Conservation (phyloP, 1,139 yeast genomes). For the Meyerozyma sp. region DNA sequence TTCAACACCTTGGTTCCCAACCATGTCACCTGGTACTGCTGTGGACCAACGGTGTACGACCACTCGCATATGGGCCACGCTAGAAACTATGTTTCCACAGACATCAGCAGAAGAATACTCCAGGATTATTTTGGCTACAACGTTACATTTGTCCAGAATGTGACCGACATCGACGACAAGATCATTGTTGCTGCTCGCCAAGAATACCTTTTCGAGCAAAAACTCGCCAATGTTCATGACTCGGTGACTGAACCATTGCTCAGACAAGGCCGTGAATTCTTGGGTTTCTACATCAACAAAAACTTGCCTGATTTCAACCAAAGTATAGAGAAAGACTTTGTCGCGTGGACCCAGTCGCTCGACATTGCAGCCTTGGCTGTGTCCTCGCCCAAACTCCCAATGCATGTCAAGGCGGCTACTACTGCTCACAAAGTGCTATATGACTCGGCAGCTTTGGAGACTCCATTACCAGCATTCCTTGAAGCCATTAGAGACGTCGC, state of each 20-base stretch:
- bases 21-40: constrained; percentile 88
- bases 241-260: constrained; percentile 33
- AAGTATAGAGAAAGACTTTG: constrained; percentile 33
- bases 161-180: constrained; percentile 96
- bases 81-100: constrained; percentile 90
- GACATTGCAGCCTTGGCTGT: constrained; percentile 47
- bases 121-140: constrained; percentile 90
- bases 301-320: constrained; percentile 48
- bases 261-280: constrained; percentile 35
- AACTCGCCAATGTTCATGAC: constrained; percentile 34
- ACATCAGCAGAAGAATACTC: constrained; percentile 82
- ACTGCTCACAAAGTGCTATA: constrained; percentile 45
- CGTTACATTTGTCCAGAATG: constrained; percentile 85
- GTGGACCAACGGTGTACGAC: constrained; percentile 99
- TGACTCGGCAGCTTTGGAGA: constrained; percentile 8
- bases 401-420: constrained; percentile 68
- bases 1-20: constrained; percentile 61
- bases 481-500: constrained; percentile 61
- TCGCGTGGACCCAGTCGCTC: constrained; percentile 45
- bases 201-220: constrained; percentile 63
- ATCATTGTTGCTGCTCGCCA: constrained; percentile 94
- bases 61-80: constrained; percentile 99
- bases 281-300: constrained; percentile 46
- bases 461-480: constrained; percentile 28
- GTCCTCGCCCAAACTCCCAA: constrained; percentile 74